Conservation (phyloP, 2,329 filamentous ascomycete species). For the Curvularia sp. region DNA sequence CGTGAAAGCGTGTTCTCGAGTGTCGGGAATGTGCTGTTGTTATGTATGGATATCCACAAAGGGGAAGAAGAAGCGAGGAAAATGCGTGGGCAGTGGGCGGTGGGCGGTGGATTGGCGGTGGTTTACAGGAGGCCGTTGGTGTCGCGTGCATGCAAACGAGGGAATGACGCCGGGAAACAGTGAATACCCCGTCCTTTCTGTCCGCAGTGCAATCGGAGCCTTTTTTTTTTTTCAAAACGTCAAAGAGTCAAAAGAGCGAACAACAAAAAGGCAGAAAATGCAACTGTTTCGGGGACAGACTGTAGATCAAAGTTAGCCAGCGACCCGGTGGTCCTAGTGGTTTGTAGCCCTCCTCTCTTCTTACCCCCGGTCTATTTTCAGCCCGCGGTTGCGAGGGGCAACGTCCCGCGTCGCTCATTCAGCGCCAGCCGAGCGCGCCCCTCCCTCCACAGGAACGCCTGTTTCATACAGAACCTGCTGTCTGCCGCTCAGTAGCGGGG, state of each 20-base stretch:
- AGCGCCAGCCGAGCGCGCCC: slow-evolving; percentile 7
- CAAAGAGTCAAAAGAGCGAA: slow-evolving; percentile 9
- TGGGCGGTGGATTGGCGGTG: background rate
- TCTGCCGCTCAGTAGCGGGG: slow-evolving; percentile 38
- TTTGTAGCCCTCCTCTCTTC: background rate
- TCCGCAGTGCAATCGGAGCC: background rate
- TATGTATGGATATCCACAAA: slow-evolving; percentile 3
- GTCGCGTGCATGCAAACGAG: slow-evolving; percentile 18
- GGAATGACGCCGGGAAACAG: slow-evolving; percentile 10
- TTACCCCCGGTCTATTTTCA: slow-evolving; percentile 29
- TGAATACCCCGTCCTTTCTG: background rate
- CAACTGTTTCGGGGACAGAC: slow-evolving; percentile 33
- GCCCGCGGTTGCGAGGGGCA: slow-evolving; percentile 28
- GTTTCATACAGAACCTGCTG: slow-evolving; percentile 34
- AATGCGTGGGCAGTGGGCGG: background rate
- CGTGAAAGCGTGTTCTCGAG: slow-evolving; percentile 11
- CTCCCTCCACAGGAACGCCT: slow-evolving; percentile 29
- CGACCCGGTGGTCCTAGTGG: slow-evolving; percentile 31
- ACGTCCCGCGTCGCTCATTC: slow-evolving; percentile 25
- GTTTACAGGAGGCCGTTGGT: slow-evolving; percentile 7
- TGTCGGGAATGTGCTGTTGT: slow-evolving; percentile 11
- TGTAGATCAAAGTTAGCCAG: slow-evolving; percentile 23
- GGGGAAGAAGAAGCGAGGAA: slow-evolving; percentile 23
- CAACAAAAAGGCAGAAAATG: slow-evolving; percentile 33
- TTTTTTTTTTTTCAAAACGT: background rate